A percentile compares a stretch with the other conserved stretches of the same genome.
Evolutionary conservation across 306 rosid genomes (phyloP).

Genomic region (Quercus glauca): DNA sequence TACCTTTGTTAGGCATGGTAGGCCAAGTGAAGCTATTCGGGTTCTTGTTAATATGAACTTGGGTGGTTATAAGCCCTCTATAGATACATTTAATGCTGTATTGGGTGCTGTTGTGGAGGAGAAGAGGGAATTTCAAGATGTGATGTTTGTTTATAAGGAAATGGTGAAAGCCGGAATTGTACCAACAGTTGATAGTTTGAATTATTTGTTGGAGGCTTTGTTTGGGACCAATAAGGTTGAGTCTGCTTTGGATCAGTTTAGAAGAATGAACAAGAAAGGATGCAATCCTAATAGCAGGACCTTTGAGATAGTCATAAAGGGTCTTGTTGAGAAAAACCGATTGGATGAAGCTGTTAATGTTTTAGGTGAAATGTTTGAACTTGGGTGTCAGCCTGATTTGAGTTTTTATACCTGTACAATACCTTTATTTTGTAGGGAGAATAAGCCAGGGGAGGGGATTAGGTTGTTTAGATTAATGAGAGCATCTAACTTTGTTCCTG

Average conservation of each 20-base stretch:
- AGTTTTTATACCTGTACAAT: constrained; percentile 54
- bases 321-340: constrained; percentile 40
- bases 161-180: constrained; percentile 68
- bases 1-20: constrained; percentile 43
- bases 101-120: constrained; percentile 56
- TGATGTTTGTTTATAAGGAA: constrained; percentile 81
- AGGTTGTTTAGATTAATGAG: constrained; percentile 63
- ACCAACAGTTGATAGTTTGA: constrained; percentile 69
- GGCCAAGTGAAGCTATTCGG: constrained; percentile 55
- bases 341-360: constrained; percentile 64
- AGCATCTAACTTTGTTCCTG: constrained; percentile 51
- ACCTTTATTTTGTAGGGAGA: constrained; percentile 70
- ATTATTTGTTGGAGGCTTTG: constrained; percentile 66
- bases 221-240: constrained; percentile 39
- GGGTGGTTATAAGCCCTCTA: constrained; percentile 49
- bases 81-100: constrained; percentile 56
- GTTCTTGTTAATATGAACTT: constrained; percentile 56
- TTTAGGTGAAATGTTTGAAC: constrained; percentile 45
- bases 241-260: constrained; percentile 73
- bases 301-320: constrained; percentile 61
- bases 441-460: constrained; percentile 52
- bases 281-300: constrained; percentile 67
- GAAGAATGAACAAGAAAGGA: constrained; percentile 75
- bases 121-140: constrained; percentile 48
- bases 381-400: constrained; percentile 44